Percentiles rank a stretch among this genome's conserved stretches.
Conservation (phyloP, 495 filamentous ascomycete genomes). For the Neurospora sp. region DNA sequence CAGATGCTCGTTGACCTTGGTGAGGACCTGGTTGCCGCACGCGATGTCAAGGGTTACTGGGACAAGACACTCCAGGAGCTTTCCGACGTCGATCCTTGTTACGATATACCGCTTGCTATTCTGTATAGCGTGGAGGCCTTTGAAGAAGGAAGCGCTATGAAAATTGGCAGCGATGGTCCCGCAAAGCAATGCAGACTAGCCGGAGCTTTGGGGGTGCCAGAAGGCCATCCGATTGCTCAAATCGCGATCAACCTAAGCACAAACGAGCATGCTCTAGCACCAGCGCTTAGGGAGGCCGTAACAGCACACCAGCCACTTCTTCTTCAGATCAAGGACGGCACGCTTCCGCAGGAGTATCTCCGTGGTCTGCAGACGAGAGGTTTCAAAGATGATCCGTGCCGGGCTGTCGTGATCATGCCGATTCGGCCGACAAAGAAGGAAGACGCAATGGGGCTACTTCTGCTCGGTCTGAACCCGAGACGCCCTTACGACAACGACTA, state of each 20-base stretch:
- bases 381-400: slow-evolving; percentile 44
- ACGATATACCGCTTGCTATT: slow-evolving; percentile 49
- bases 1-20: slow-evolving; percentile 28
- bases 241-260: slow-evolving; percentile 40
- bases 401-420: slow-evolving; percentile 48
- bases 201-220: slow-evolving; percentile 49
- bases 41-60: slow-evolving; percentile 28
- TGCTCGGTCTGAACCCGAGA: slow-evolving; percentile 53
- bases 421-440: slow-evolving; percentile 50
- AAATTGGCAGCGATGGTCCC: slow-evolving; percentile 31
- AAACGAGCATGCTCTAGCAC: slow-evolving; percentile 39
- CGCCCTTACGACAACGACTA: slow-evolving; percentile 61
- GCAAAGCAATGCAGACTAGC: slow-evolving; percentile 42
- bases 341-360: slow-evolving; percentile 39
- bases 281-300: slow-evolving; percentile 47
- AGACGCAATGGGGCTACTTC: slow-evolving; percentile 44
- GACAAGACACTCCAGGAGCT: slow-evolving; percentile 20
- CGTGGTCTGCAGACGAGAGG: slow-evolving; percentile 48
- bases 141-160: slow-evolving; percentile 28
- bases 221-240: slow-evolving; percentile 41
- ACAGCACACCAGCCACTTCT: slow-evolving; percentile 42
- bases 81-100: slow-evolving; percentile 19
- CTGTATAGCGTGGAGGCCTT: slow-evolving; percentile 40
- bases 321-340: slow-evolving; percentile 43
- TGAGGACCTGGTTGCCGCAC: slow-evolving; percentile 20